Conservation (phyloP, 2,329 filamentous ascomycete species). For the Beauveria australis region DNA sequence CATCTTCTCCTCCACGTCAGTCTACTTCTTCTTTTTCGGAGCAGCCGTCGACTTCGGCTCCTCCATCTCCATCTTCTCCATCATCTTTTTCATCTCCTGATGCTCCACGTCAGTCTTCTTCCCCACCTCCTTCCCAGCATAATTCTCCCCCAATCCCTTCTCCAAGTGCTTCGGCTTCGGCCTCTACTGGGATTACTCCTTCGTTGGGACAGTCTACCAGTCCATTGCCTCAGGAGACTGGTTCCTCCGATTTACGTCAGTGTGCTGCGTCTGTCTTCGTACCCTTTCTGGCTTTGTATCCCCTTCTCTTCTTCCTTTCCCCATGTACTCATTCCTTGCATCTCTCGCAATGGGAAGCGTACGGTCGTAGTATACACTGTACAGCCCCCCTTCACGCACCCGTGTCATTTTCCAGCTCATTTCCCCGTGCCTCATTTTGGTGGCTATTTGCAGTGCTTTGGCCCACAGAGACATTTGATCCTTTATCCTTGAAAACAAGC, state of each 20-base stretch:
- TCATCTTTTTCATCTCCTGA: neutral
- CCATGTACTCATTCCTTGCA: neutral
- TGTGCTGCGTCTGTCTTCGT: neutral
- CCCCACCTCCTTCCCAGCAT: neutral
- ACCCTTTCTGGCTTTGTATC: no score
- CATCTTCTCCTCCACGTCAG: slow-evolving; percentile 15
- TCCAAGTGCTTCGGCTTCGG: neutral
- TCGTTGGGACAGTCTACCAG: neutral
- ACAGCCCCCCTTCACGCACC: no score
- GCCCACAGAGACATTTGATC: neutral
- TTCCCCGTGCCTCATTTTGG: neutral
- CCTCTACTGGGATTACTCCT: neutral
- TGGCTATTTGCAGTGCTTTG: neutral
- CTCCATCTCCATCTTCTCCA: slow-evolving; percentile 9
- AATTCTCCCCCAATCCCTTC: neutral
- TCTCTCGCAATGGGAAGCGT: neutral
- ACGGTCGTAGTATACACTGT: no score
- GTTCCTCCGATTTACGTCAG: neutral
- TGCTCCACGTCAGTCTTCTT: slow-evolving; percentile 4
- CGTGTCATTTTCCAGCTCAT: no score
- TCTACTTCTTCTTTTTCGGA: slow-evolving; percentile 17
- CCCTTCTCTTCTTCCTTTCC: neutral
- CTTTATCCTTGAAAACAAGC: no score
- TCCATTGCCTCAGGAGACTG: neutral
- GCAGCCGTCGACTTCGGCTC: slow-evolving; percentile 12